Evolutionary conservation across 257 asterid genomes (phyloP).

Genomic region (Petunia axillaris): DNA sequence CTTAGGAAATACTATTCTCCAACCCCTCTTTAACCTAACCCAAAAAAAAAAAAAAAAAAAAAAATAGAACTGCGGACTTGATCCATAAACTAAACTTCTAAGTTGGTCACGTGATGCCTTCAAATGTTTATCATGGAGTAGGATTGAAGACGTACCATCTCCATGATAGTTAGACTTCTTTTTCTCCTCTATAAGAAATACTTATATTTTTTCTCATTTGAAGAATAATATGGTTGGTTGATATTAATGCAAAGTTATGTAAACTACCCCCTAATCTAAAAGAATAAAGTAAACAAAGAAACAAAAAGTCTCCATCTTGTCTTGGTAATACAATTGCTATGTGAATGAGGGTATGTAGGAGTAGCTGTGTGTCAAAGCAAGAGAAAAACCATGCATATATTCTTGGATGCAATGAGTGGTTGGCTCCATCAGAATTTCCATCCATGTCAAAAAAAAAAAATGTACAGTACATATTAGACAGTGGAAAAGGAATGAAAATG

Average conservation of each 20-base stretch:
- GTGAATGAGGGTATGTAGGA: background rate
- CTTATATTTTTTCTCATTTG: background rate
- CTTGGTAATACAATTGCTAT: background rate
- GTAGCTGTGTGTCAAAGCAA: background rate
- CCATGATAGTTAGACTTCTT: background rate
- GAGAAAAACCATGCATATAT: background rate
- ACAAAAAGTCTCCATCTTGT: background rate
- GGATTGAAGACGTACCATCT: background rate
- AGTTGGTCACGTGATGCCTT: background rate
- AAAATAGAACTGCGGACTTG: background rate
- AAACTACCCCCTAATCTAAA: background rate
- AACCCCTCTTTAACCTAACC: no score
- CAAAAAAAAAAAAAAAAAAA: no score
- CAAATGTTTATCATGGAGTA: background rate
- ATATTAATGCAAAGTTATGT: background rate
- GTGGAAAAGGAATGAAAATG: background rate
- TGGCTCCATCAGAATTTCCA: background rate
- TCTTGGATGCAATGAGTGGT: slow-evolving; percentile 1
- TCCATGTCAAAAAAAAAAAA: background rate
- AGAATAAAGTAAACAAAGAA: background rate
- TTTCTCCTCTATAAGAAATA: background rate
- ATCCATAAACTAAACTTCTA: background rate
- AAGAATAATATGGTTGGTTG: background rate
- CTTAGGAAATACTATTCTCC: no score
- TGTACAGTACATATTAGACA: background rate